Conservation (phyloP, 1,139 yeast genomes). For the Magnusiomyces sp. region DNA sequence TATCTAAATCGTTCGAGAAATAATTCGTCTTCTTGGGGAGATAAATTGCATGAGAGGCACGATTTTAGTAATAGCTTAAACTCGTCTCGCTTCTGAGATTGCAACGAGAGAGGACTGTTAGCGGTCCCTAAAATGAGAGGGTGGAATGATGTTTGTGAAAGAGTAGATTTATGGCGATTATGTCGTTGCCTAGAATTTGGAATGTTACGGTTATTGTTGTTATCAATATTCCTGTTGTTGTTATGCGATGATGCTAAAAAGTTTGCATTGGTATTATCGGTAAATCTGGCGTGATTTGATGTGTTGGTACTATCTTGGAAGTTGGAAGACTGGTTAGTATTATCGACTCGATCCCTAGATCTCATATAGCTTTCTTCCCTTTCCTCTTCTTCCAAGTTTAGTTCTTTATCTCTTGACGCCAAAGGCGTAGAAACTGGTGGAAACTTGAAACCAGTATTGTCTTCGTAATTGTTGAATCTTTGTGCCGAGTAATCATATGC, state of each 20-base stretch:
- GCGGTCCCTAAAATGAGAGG: slow-evolving; percentile 1
- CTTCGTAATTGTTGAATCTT: background rate
- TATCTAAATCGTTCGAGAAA: slow-evolving; percentile 42
- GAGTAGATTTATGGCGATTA: slow-evolving; percentile 1
- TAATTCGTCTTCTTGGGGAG: background rate
- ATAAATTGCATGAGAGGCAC: background rate
- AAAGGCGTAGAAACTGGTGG: too few species aligned
- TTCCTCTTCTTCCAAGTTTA: background rate
- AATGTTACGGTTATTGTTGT: background rate
- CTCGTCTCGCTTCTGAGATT: background rate
- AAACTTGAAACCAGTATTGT: background rate
- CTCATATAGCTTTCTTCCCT: background rate
- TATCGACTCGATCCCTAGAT: background rate
- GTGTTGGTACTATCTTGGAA: background rate
- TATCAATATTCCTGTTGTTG: background rate
- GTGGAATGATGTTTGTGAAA: slow-evolving; percentile 4
- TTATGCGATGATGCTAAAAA: background rate
- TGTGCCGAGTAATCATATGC: background rate
- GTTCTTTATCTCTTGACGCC: background rate
- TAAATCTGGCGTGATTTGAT: background rate
- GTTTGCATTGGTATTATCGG: background rate
- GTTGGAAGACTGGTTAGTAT: too few species aligned
- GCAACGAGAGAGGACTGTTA: background rate
- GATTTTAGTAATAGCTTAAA: background rate
- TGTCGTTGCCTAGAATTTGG: background rate